phyloP scores from a whole-genome alignment of 306 rosid genomes.

The Casuarina glauca region DNA sequence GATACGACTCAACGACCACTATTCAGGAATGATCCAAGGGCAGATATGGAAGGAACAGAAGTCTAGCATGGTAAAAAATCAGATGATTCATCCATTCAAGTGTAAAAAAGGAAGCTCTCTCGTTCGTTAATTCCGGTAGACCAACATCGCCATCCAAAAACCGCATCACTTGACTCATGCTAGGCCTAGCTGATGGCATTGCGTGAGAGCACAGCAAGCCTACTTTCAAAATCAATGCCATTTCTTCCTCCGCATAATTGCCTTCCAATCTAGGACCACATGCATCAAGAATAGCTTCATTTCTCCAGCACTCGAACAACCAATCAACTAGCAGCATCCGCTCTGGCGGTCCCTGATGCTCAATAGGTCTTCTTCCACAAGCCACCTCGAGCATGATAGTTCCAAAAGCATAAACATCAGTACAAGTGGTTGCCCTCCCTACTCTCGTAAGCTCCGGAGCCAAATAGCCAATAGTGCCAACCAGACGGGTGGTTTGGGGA shows the following conservation, averaged over 20 bases:
- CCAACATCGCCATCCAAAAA: constrained; percentile 40
- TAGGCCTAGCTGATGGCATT: too few relatives aligned
- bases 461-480: constrained; percentile 71
- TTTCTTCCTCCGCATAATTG: constrained; percentile 34
- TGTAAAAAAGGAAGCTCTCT: not conserved
- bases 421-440: constrained; percentile 51
- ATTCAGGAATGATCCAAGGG: not conserved
- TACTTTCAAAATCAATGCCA: constrained; percentile 53
- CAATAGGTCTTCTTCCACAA: constrained; percentile 67
- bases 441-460: constrained; percentile 67
- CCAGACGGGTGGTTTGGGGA: constrained; percentile 66
- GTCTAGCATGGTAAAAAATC: not conserved
- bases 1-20: constrained; percentile 1
- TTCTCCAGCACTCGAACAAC: constrained; percentile 47
- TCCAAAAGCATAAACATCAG: constrained; percentile 66
- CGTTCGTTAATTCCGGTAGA: constrained; percentile 32
- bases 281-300: constrained; percentile 44
- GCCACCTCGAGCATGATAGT: constrained; percentile 60
- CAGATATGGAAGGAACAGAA: not conserved
- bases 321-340: constrained; percentile 50
- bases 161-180: constrained; percentile 53
- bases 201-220: constrained; percentile 64
- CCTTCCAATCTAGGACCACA: constrained; percentile 47
- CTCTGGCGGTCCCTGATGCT: constrained; percentile 30
- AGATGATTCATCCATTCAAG: not conserved